Conservation (phyloP, 2,329 filamentous ascomycete species). For the Colletotrichum lindemuthianum region DNA sequence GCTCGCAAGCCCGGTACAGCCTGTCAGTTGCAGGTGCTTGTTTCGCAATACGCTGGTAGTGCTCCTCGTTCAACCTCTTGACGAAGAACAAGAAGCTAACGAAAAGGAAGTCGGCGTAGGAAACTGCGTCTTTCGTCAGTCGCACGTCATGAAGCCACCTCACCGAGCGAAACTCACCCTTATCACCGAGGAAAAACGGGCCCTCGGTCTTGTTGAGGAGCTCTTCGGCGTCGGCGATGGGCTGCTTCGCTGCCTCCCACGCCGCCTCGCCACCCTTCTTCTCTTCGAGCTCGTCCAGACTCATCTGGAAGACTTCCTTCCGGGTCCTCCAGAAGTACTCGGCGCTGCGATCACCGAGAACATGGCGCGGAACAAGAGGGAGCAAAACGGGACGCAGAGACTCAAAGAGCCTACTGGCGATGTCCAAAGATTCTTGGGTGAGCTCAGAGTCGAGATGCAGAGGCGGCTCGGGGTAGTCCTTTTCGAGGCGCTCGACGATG, state of each 20-base stretch:
- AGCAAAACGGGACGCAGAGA: conserved; percentile 55
- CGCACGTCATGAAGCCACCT: too few species aligned
- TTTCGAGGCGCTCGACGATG: conserved; percentile 70
- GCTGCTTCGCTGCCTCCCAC: conserved; percentile 56
- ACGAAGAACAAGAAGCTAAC: conserved; percentile 58
- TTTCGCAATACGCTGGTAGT: conserved; percentile 50
- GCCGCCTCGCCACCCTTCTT: conserved; percentile 59
- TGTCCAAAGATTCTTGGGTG: conserved; percentile 54
- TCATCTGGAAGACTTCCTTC: conserved; percentile 58
- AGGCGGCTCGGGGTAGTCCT: conserved; percentile 65
- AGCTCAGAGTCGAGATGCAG: conserved; percentile 66
- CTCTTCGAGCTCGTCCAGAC: conserved; percentile 59
- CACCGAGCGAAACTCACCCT: conserved; percentile 45
- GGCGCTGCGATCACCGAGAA: conserved; percentile 62
- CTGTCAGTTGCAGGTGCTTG: conserved; percentile 7
- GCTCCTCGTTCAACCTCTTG: conserved; percentile 47
- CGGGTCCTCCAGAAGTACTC: conserved; percentile 68
- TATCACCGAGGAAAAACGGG: conserved; percentile 69
- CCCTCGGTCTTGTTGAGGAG: conserved; percentile 68
- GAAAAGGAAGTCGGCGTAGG: conserved; percentile 68
- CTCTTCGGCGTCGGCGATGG: conserved; percentile 49
- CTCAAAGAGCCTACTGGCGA: conserved; percentile 46
- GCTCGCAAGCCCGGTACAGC: conserved; percentile 23
- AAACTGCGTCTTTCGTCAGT: conserved; percentile 2
- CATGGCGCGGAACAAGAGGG: conserved; percentile 55